Evolutionary conservation across 331 rosid species (phyloP).

Genomic region (Malus hybrid): DNA sequence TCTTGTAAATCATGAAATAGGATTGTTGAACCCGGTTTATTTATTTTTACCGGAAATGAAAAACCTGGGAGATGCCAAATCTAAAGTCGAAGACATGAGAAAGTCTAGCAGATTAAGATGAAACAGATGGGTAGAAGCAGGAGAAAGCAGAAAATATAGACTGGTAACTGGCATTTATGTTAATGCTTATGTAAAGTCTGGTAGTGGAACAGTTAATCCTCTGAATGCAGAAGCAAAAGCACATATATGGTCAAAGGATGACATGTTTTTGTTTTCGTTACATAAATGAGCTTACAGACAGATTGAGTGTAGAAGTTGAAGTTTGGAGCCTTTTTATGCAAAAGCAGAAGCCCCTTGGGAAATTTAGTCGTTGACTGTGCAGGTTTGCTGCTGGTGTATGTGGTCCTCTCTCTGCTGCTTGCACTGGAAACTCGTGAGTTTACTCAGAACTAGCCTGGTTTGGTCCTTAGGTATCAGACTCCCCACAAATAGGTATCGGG

Average conservation of each 20-base stretch:
- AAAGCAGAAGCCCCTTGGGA: not conserved
- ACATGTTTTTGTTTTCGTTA: not conserved
- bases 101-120: not conserved
- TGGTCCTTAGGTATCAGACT: not conserved
- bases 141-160: not conserved
- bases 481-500: not conserved
- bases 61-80: not conserved
- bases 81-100: not conserved
- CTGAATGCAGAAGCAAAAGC: not conserved
- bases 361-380: conserved; percentile 3
- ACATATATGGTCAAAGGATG: not conserved
- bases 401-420: not conserved
- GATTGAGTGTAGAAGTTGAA: not conserved
- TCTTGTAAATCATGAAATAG: not conserved
- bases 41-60: not conserved
- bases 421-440: not conserved
- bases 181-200: not conserved
- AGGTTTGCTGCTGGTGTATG: not conserved
- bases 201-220: not conserved
- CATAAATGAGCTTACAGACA: not conserved
- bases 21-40: not conserved
- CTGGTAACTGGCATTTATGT: not conserved
- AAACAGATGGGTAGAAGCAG: not conserved
- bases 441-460: not conserved
- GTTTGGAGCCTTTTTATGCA: not conserved